phyloP scores from a whole-genome alignment of 2,329 filamentous ascomycete genomes.

The Delphinella strobiligena region DNA sequence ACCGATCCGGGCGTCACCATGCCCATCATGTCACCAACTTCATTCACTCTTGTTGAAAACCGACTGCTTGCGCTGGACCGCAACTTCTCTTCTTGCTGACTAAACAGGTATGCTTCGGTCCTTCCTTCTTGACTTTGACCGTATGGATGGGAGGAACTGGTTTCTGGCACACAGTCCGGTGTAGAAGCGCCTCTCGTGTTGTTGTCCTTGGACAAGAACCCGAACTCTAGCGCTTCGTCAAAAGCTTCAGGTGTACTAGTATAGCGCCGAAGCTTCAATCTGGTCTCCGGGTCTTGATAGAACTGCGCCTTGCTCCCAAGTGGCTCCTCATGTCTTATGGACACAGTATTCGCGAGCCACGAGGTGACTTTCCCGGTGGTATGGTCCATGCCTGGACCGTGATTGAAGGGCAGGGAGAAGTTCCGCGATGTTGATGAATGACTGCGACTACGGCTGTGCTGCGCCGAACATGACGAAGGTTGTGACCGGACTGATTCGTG shows the following conservation, averaged over 20 bases:
- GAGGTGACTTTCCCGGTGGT: background rate
- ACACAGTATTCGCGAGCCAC: background rate
- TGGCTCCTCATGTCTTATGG: background rate
- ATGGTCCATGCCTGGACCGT: background rate
- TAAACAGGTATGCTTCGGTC: too few species aligned
- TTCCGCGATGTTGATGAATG: background rate
- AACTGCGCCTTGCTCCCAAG: slow-evolving; percentile 35
- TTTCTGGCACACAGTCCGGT: too few species aligned
- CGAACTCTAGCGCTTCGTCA: slow-evolving; percentile 88
- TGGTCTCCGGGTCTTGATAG: slow-evolving; percentile 82
- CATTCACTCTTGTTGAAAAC: too few species aligned
- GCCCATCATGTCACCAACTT: too few species aligned
- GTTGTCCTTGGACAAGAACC: slow-evolving; percentile 48
- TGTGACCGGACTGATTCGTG: background rate
- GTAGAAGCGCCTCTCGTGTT: too few species aligned
- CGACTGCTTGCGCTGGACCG: too few species aligned
- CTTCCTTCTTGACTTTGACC: too few species aligned
- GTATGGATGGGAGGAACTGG: too few species aligned
- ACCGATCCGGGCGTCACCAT: too few species aligned
- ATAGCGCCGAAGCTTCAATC: slow-evolving; percentile 74
- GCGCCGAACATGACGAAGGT: too few species aligned
- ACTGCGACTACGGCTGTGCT: background rate
- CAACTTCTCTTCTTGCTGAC: too few species aligned
- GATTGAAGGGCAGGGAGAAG: background rate
- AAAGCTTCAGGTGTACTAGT: slow-evolving; percentile 87